Conservation (phyloP, 2,329 filamentous ascomycete genomes). For the Aaosphaeria arxii region DNA sequence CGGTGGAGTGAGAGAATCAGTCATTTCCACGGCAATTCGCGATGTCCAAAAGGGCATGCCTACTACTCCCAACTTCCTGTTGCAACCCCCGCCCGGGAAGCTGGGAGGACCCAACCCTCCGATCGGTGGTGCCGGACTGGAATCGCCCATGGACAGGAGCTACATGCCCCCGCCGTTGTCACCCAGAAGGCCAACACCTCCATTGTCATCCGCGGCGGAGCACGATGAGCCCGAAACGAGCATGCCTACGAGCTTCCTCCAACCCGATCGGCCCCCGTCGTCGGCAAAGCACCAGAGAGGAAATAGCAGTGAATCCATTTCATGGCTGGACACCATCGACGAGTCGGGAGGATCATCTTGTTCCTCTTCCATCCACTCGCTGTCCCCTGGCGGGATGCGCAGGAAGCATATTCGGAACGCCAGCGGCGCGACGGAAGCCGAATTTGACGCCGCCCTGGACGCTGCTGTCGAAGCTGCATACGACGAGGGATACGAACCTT, state of each 20-base stretch:
- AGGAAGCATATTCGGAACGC: slow-evolving; percentile 66
- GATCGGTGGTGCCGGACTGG: slow-evolving; percentile 22
- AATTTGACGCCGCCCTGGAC: slow-evolving; percentile 91
- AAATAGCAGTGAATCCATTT: slow-evolving; percentile 76
- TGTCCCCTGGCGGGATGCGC: slow-evolving; percentile 67
- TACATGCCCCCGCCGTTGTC: slow-evolving; percentile 72
- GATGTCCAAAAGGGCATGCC: slow-evolving; percentile 38
- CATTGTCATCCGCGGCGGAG: slow-evolving; percentile 18
- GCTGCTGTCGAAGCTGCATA: slow-evolving; percentile 96
- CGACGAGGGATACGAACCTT: slow-evolving; percentile 82
- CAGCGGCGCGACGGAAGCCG: slow-evolving; percentile 76
- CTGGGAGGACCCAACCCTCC: slow-evolving; percentile 10
- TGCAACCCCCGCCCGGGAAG: slow-evolving; percentile 34
- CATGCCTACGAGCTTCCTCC: slow-evolving; percentile 15
- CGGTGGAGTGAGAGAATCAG: slow-evolving; percentile 31
- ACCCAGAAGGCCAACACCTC: slow-evolving; percentile 57
- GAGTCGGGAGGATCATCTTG: slow-evolving; percentile 77
- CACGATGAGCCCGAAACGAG: slow-evolving; percentile 14
- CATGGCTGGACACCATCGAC: slow-evolving; percentile 92
- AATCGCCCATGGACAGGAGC: slow-evolving; percentile 53
- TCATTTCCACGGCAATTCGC: slow-evolving; percentile 41
- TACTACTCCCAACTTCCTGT: slow-evolving; percentile 21
- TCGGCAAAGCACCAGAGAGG: slow-evolving; percentile 43
- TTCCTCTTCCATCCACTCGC: slow-evolving; percentile 75
- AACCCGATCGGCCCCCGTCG: slow-evolving; percentile 17